These are phyloP conservation scores for Backusella tarrabulga DNA, from an alignment of 192 early-diverging fungal species.

Conservation along the genomic window DNA sequence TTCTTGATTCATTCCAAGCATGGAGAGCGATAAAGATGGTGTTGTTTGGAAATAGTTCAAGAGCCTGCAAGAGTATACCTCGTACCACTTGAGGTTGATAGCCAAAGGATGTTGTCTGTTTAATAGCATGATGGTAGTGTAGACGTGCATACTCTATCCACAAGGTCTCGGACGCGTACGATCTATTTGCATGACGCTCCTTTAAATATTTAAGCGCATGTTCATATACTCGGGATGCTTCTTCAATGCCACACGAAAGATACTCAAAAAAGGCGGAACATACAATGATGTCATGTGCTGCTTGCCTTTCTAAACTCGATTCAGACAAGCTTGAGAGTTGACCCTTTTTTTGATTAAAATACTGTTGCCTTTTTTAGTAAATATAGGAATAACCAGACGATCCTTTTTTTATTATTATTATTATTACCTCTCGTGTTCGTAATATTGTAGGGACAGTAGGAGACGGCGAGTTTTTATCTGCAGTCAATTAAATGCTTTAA, in stretches of 20 bases:
- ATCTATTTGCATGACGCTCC: slow-evolving; percentile 19
- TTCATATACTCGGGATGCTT: slow-evolving; percentile 42
- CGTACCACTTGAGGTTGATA: slow-evolving; percentile 45
- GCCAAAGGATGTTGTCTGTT: background rate
- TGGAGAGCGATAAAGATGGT: slow-evolving; percentile 51
- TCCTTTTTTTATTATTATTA: slow-evolving; percentile 31
- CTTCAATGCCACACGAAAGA: slow-evolving; percentile 34
- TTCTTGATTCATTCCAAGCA: slow-evolving; percentile 59
- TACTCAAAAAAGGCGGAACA: slow-evolving; percentile 49
- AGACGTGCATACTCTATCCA: slow-evolving; percentile 40
- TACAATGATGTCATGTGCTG: slow-evolving; percentile 32
- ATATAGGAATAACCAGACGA: slow-evolving; percentile 10
- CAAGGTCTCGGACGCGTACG: slow-evolving; percentile 34
- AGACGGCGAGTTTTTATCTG: background rate
- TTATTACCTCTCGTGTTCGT: slow-evolving; percentile 38
- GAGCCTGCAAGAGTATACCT: slow-evolving; percentile 38
- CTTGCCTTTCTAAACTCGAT: slow-evolving; percentile 29
- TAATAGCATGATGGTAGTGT: slow-evolving; percentile 31
- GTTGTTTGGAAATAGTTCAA: slow-evolving; percentile 57
- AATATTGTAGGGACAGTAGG: slow-evolving; percentile 35
- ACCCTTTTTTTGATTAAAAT: slow-evolving; percentile 35
- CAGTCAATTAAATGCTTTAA: background rate
- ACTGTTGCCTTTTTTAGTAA: background rate
- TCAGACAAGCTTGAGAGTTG: slow-evolving; percentile 32
- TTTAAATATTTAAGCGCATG: slow-evolving; percentile 19